phyloP scores from a whole-genome alignment of 1,284 basidiomycete species.

The Exsudoporus floridanus region DNA sequence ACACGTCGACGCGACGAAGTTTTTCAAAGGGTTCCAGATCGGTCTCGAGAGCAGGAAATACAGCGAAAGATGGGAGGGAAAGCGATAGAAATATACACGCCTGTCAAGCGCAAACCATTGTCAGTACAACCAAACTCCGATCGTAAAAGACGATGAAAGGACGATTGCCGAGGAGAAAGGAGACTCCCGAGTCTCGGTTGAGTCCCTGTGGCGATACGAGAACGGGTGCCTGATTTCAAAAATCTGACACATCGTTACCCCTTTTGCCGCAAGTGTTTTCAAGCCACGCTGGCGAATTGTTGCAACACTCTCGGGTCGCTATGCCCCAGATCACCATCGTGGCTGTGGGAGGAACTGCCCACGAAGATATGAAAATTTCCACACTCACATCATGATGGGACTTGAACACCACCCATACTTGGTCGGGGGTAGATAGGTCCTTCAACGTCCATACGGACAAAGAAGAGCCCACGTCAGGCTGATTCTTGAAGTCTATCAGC shows the following conservation, averaged over 20 bases:
- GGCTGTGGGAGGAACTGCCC: constrained; percentile 4
- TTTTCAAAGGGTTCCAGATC: constrained; percentile 60
- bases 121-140: constrained; percentile 20
- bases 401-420: constrained; percentile 56
- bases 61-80: constrained; percentile 45
- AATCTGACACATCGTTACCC: constrained; percentile 16
- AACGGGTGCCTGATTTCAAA: constrained; percentile 26
- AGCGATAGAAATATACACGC: constrained; percentile 54
- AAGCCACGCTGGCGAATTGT: not conserved
- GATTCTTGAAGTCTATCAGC: constrained; percentile 15
- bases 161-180: constrained; percentile 20
- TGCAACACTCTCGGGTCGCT: not conserved
- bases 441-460: constrained; percentile 47
- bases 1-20: constrained; percentile 47
- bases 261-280: constrained; percentile 2
- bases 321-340: constrained; percentile 9
- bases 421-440: constrained; percentile 35
- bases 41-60: constrained; percentile 54
- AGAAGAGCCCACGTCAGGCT: constrained; percentile 23
- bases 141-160: constrained; percentile 1
- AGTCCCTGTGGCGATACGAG: constrained; percentile 1
- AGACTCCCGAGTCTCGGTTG: constrained; percentile 6
- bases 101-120: constrained; percentile 35
- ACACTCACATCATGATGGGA: constrained; percentile 59
- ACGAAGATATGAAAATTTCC: not conserved